phyloP scores from a whole-genome alignment of 768 basidiomycete species.

The Boletus sensibilis region DNA sequence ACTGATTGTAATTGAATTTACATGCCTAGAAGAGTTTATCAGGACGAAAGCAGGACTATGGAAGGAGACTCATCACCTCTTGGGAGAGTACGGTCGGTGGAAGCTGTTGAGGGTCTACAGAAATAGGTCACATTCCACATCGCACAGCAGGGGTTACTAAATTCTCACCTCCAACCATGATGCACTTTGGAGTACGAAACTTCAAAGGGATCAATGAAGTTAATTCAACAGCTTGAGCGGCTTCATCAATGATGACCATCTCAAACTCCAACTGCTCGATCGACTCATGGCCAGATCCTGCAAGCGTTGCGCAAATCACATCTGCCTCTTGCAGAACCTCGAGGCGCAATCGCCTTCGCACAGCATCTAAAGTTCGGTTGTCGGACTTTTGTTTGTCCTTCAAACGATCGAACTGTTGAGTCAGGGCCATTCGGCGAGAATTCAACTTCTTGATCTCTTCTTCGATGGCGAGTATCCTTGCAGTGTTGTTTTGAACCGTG shows the following conservation, averaged over 20 bases:
- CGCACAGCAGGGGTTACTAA: not conserved
- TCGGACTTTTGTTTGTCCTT: constrained; percentile 84
- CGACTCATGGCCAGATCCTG: constrained; percentile 88
- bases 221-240: constrained; percentile 94
- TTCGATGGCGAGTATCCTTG: constrained; percentile 55
- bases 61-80: constrained; percentile 41
- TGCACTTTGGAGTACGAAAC: constrained; percentile 76
- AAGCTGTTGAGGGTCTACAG: constrained; percentile 82
- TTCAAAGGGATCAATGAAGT: constrained; percentile 94
- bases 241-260: constrained; percentile 96
- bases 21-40: constrained; percentile 46
- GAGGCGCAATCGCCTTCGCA: constrained; percentile 66
- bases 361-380: constrained; percentile 77
- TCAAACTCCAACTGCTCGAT: constrained; percentile 86
- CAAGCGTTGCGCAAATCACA: constrained; percentile 90
- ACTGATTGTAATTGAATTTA: constrained; percentile 80
- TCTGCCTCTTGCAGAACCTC: constrained; percentile 87
- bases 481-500: constrained; percentile 53
- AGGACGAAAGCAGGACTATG: constrained; percentile 20
- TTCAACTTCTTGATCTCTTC: constrained; percentile 70
- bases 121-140: not conserved
- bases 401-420: constrained; percentile 68
- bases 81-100: constrained; percentile 85
- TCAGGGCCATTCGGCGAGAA: constrained; percentile 58
- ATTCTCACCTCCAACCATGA: constrained; percentile 84